Conservation (phyloP, 2,329 filamentous ascomycete genomes). For the Penicillium sp. region DNA sequence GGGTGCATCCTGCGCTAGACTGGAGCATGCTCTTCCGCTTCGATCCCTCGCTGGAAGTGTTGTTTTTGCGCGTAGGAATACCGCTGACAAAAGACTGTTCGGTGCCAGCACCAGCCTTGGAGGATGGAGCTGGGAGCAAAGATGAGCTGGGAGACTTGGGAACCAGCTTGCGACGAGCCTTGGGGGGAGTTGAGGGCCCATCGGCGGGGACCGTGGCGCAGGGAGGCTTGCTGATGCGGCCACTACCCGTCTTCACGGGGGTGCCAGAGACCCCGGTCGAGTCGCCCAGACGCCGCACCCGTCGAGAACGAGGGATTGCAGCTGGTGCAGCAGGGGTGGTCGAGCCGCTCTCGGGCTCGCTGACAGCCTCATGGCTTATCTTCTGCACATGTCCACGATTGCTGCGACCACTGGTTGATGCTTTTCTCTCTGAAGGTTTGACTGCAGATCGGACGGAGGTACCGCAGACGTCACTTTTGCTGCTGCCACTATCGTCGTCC, state of each 20-base stretch:
- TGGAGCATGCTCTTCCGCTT: slow-evolving; percentile 32
- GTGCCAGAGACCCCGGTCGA: slow-evolving; percentile 23
- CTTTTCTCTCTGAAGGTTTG: slow-evolving; percentile 24
- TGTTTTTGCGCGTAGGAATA: slow-evolving; percentile 20
- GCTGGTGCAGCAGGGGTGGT: slow-evolving; percentile 22
- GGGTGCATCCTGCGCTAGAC: slow-evolving; percentile 37
- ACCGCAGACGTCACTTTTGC: slow-evolving; percentile 22
- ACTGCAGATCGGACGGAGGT: slow-evolving; percentile 16
- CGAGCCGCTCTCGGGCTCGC: slow-evolving; percentile 15
- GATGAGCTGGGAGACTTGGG: slow-evolving; percentile 33
- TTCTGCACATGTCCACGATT: slow-evolving; percentile 25
- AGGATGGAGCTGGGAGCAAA: slow-evolving; percentile 15
- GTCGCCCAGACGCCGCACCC: slow-evolving; percentile 32
- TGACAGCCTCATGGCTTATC: slow-evolving; percentile 3
- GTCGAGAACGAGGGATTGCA: slow-evolving; percentile 30
- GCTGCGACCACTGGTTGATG: slow-evolving; percentile 23
- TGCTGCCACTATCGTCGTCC: slow-evolving; percentile 7
- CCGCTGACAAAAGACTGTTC: slow-evolving; percentile 19
- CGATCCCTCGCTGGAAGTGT: slow-evolving; percentile 15
- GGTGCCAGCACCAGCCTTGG: slow-evolving; percentile 11
- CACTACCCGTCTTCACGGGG: slow-evolving; percentile 22
- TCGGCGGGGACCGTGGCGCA: slow-evolving; percentile 9
- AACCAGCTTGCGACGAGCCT: slow-evolving; percentile 35
- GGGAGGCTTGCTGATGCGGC: slow-evolving; percentile 21
- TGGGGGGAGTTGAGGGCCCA: slow-evolving; percentile 27